Evolutionary conservation across 225 moss, liverwort and hornwort species (phyloP), one percentile per base, ranked within the genome.

Genomic region (Pseudoscleropodium purum): DNA sequence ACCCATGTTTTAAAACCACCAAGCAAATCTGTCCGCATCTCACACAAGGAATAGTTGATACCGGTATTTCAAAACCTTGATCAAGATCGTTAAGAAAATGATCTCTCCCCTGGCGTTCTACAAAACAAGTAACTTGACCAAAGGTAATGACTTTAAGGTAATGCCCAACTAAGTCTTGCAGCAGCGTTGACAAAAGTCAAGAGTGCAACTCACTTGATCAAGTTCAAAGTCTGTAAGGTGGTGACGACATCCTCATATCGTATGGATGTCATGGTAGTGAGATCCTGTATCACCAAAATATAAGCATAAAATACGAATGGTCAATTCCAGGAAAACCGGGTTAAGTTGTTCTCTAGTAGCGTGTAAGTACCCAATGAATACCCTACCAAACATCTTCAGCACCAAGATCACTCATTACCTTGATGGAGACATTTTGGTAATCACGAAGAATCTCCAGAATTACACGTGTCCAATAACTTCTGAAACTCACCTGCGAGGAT

Each of bases 401-500:
- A 79, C 66, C 64, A 85, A 86, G 74, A 79, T 45, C 75, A 54
- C 26, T 69, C 68, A 51, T 84, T 89, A 97, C 97, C 96, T 97
- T 97, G 75, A 98, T 98, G 69, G 97, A 96, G 63, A 98, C 93
- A 90, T 97, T 98, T 54, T 95, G 94, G 91, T 94, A 95, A 91
- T 98, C 97, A 81, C 95, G 94, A 84, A 97, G 92, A 92, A 97
- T 95, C 85, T 98, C 97, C 81, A 97, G 81, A 82, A 97, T 92
- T 64, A 96, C 94, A 69, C 97, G 92, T 49, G 95, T 97, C 97
- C 98, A 98, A 92, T 98, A 98, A 91, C 98, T 97, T 88, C 97
- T 93, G 85, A 97, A 98, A 91, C 98, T 98, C 75, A 98, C 97
- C 97, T 97, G 96, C 84, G 87, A 91, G 79, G 39, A 86, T 74